A percentile compares a stretch with the other conserved stretches of the same genome.
These are phyloP conservation scores for Gastrolobium villosum DNA, from an alignment of 306 rosid species.

Conservation along the genomic window DNA sequence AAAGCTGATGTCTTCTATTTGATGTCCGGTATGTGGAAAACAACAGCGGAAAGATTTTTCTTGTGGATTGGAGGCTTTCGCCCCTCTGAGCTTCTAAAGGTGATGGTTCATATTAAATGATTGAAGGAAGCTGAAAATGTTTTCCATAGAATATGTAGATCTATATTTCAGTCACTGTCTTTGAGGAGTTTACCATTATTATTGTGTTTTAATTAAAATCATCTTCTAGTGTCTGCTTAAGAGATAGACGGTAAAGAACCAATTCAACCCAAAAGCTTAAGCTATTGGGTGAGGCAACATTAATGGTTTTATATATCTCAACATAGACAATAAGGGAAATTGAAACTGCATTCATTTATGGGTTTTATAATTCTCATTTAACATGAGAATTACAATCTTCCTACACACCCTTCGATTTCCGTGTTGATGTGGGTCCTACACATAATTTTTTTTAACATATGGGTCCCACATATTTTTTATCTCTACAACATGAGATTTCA, in stretches of 20 bases:
- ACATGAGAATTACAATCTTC: too few species aligned
- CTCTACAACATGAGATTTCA: too few species aligned
- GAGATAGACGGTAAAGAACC: too few species aligned
- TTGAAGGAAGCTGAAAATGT: background rate
- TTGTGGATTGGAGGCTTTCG: slow-evolving; percentile 99
- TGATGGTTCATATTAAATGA: slow-evolving; percentile 45
- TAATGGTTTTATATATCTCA: too few species aligned
- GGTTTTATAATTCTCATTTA: too few species aligned
- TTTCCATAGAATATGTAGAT: slow-evolving; percentile 16
- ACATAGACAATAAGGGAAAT: background rate
- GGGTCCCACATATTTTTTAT: too few species aligned
- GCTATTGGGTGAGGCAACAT: too few species aligned
- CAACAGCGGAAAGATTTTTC: slow-evolving; percentile 90
- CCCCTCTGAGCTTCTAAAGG: slow-evolving; percentile 97
- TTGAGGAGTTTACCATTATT: background rate
- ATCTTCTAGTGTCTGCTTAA: slow-evolving; percentile 5
- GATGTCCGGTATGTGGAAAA: slow-evolving; percentile 96
- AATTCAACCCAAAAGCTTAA: too few species aligned
- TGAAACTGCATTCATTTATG: slow-evolving; percentile 17
- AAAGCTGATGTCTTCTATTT: slow-evolving; percentile 91
- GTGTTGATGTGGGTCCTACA: too few species aligned
- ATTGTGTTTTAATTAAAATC: background rate
- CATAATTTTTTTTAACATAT: too few species aligned
- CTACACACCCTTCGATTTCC: too few species aligned
- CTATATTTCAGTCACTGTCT: slow-evolving; percentile 1